Base-by-base conservation (phyloP, 129 eudicot genomes). In the Flaveria sonorensis region DNA sequence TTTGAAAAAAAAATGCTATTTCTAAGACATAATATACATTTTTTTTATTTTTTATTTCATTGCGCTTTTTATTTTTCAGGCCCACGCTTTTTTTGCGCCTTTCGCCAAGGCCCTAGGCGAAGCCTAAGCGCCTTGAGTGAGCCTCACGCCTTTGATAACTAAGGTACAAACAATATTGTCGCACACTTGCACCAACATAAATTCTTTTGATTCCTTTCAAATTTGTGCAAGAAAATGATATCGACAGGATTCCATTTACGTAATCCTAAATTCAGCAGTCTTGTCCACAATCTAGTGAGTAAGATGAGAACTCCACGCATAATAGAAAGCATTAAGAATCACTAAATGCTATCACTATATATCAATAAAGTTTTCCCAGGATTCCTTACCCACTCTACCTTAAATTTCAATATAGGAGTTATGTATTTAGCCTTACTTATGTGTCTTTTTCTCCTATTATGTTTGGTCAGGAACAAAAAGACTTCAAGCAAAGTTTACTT, bases 391-490 rank as follows among this genome's bases (percentile, higher is more conserved):
- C 66, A 32, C 59, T 72, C 56, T 47, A 59, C 48, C 56, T 28
- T 57, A 26, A 16, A 75, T 60, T 19, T 60, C 19, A 60, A 53
- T 32, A n/a, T 28, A 10, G 56, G 48, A 2, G 40, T 75, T 50
- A 7, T 61, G 30, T 70, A 30, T 57, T 48, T 81, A 48, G 32
- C 53, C 72, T 43, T 75, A 81, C 64, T 75, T 32, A 32, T 60
- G 43, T 76, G 77, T 70, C 72, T 74, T 24, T 60, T 61, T 80
- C 48, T 80, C 59, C 30, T 53, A n/a, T 19, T 77, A 84, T 50
- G 71, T 85, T 23, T 85, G 32, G 81, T 46, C 81, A n/a, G 21
- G 75, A 77, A 73, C 68, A 68, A 42, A 68, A 77, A 42, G 12
- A 13, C 75, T 53, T 67, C 81, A 77, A 23, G 75, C 75, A 77